Conservation (phyloP, 495 filamentous ascomycete genomes). For the Trichoderma orchidacearum region DNA sequence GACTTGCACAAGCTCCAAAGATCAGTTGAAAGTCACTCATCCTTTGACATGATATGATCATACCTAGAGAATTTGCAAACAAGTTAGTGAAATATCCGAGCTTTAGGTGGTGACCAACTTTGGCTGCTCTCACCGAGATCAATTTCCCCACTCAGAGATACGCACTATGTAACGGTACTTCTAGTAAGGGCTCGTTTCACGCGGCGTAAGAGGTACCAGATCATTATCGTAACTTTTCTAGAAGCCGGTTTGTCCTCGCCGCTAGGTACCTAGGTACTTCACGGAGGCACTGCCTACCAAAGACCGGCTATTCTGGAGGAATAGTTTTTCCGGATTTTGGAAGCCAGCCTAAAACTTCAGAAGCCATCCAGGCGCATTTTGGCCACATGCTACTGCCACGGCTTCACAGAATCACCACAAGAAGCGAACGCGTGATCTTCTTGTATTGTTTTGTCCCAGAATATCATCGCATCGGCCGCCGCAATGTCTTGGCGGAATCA, state of each 20-base stretch:
- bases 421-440: background rate
- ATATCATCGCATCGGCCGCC: background rate
- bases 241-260: background rate
- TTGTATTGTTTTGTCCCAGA: background rate
- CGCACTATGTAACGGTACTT: too few relatives aligned
- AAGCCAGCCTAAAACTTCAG: background rate
- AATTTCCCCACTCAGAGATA: too few relatives aligned
- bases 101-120: too few relatives aligned
- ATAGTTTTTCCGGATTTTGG: background rate
- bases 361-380: background rate
- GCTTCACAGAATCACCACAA: background rate
- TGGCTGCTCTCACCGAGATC: too few relatives aligned
- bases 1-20: too few relatives aligned
- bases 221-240: background rate
- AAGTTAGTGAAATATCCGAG: too few relatives aligned
- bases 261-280: too few relatives aligned
- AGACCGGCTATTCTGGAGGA: background rate
- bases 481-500: slow-evolving; percentile 86
- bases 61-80: too few relatives aligned
- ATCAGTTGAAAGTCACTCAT: too few relatives aligned
- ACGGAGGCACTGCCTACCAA: too few relatives aligned
- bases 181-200: too few relatives aligned
- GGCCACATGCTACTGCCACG: background rate
- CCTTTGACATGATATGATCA: too few relatives aligned
- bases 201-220: background rate